Evolutionary conservation across 176 grass and related monocot species (phyloP).

Genomic region (Miscanthus lutarioriparius): DNA sequence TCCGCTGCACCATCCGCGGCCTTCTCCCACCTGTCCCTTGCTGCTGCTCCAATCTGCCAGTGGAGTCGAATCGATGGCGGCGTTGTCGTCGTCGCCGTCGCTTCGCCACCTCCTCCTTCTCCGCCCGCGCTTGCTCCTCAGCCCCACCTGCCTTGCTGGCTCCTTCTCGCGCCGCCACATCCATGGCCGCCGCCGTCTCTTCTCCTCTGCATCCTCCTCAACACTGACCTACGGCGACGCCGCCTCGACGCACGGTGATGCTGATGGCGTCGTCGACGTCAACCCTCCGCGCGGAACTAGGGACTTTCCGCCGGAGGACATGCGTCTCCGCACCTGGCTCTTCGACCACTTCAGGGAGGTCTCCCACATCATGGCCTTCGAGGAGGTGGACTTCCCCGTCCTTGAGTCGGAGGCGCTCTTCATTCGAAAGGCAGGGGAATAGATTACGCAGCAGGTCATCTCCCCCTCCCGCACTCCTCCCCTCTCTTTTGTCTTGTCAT

Average conservation of each 20-base stretch:
- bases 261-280: constrained; percentile 47
- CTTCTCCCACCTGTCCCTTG: not conserved
- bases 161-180: not conserved
- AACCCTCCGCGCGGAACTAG: constrained; percentile 83
- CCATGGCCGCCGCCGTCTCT: not conserved
- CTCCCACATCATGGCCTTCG: constrained; percentile 67
- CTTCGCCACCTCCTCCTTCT: constrained; percentile 42
- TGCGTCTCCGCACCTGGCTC: constrained; percentile 84
- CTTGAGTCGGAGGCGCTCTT: constrained; percentile 90
- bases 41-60: not conserved
- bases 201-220: constrained; percentile 4
- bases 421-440: constrained; percentile 70
- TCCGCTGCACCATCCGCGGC: not conserved
- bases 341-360: constrained; percentile 83
- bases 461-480: no score
- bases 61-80: constrained; percentile 9
- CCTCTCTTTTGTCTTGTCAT: no score
- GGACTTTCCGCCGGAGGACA: constrained; percentile 82
- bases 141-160: not conserved
- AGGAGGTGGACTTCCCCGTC: constrained; percentile 94
- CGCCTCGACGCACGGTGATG: not conserved
- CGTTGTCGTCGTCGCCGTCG: constrained; percentile 15
- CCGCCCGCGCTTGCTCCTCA: constrained; percentile 30
- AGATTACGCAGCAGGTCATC: constrained; percentile 75
- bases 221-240: constrained; percentile 14